These are phyloP conservation scores for Peribolospora kevripleyi DNA, from an alignment of 768 basidiomycete species.

Conservation along the genomic window DNA sequence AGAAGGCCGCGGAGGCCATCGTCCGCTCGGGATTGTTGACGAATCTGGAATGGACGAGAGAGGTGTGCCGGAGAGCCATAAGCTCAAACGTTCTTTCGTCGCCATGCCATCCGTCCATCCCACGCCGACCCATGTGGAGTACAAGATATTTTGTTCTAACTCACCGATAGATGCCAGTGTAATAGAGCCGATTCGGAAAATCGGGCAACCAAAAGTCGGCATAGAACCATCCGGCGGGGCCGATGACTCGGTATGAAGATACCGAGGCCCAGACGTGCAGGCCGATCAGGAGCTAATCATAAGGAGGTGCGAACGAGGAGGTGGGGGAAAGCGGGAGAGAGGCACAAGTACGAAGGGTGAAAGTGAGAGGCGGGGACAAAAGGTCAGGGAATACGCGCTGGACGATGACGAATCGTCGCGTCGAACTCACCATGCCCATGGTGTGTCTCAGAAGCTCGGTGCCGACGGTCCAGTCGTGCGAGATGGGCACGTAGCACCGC, in stretches of 20 bases:
- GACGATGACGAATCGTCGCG: no score
- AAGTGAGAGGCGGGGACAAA: not conserved
- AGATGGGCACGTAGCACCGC: conserved; percentile 57
- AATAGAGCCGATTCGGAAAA: conserved; percentile 68
- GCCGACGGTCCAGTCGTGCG: conserved; percentile 64
- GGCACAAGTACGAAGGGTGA: not conserved
- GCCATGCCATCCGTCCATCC: no score
- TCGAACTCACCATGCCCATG: conserved; percentile 44
- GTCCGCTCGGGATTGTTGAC: conserved; percentile 66
- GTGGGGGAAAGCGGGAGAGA: not conserved
- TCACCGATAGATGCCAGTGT: conserved; percentile 88
- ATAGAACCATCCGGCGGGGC: conserved; percentile 96
- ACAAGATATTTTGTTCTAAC: conserved; percentile 8
- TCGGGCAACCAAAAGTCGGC: conserved; percentile 23
- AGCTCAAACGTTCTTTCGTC: not conserved
- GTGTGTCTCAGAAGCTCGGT: conserved; percentile 69
- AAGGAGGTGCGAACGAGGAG: not conserved
- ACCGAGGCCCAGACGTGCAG: conserved; percentile 76
- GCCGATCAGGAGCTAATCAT: conserved; percentile 43
- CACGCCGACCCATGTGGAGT: no score
- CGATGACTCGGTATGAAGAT: conserved; percentile 78
- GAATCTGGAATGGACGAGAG: conserved; percentile 33
- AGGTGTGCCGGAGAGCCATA: not conserved
- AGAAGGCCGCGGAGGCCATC: conserved; percentile 86
- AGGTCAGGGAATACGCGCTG: no score